Evolutionary conservation across 1,139 yeast species (phyloP), one percentile per base, ranked within the genome.

Genomic region (Suhomyces taliae): DNA sequence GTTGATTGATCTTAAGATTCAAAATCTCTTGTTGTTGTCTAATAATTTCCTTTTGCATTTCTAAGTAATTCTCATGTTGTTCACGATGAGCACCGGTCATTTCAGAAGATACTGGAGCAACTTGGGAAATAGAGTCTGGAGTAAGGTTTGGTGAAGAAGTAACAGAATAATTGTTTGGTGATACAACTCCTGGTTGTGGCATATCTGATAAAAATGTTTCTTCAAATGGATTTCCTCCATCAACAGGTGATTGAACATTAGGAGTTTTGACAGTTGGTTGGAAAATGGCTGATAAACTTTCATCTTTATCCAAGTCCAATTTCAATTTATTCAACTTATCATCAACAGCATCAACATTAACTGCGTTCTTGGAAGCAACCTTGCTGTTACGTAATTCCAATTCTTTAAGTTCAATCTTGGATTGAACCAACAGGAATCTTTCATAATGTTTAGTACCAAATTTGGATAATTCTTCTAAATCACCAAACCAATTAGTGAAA

Each of bases 221-320:
- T 34, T 73, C 79, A 52, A 74, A 74, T 46, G 78, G 78, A 53
- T 74, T 74, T 14, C 56, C 61, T 15, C 7, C 7, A 40, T 68
- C 74, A 4, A 58, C 51, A 5, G 53, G 53, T 4, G 54, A 49
- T n/a, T 40, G 39, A 26, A 50, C 44, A 12, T 37, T 43, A 2
- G 79, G 79, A 1, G 78, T 70, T 43, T 57, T 61, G 32, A 73
- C 62, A 12, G 58, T 59, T 2, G 79, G 79, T 0, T 78, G 73
- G 50, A 71, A 73, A 27, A 70, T 65, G 2, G 74, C 78, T 29
- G 54, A 45, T 40, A 63, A 58, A 24, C 55, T 50, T 27, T 39
- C 37, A 12, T 29, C 10, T 14, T 41, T 41, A 26, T 36, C 45
- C 37, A 52, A 50, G 19, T 52, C 40, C 46, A 53, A 47, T 24